phyloP scores from a whole-genome alignment of 2,329 filamentous ascomycete genomes.

The Pyrenochaeta sp. region DNA sequence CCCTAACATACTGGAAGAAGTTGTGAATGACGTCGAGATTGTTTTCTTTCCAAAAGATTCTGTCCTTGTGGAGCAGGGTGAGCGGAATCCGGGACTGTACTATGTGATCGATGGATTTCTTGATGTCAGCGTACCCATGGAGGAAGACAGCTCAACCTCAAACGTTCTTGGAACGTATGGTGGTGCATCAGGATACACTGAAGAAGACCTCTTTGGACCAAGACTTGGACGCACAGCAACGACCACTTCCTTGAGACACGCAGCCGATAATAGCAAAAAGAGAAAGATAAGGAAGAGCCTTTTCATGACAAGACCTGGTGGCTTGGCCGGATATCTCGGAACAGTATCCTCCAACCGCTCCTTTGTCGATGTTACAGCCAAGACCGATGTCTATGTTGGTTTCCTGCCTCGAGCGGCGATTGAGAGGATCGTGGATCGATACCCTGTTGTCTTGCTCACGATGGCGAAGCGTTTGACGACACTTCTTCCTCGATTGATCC shows the following conservation, averaged over 20 bases:
- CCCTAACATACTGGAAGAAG: conserved; percentile 76
- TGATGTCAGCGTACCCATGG: conserved; percentile 84
- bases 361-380: conserved; percentile 95
- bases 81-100: conserved; percentile 94
- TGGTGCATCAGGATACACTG: conserved; percentile 40
- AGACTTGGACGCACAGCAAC: conserved; percentile 33
- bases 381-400: conserved; percentile 97
- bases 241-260: conserved; percentile 30
- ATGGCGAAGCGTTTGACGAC: conserved; percentile 95
- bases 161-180: conserved; percentile 55
- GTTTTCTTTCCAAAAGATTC: conserved; percentile 96
- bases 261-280: conserved; percentile 49
- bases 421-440: conserved; percentile 90
- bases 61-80: conserved; percentile 93
- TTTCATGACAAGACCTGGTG: conserved; percentile 92
- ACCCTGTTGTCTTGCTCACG: conserved; percentile 90
- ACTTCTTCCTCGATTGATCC: conserved; percentile 83
- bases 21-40: conserved; percentile 93
- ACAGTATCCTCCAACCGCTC: conserved; percentile 94
- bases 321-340: conserved; percentile 91
- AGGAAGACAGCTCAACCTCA: conserved; percentile 61
- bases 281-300: conserved; percentile 72
- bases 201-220: conserved; percentile 46
- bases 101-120: conserved; percentile 98
- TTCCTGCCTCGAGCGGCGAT: conserved; percentile 86